Percentiles rank a stretch among this genome's conserved stretches.
Conservation (phyloP, 495 filamentous ascomycete genomes). For the Lichina pygmaea region DNA sequence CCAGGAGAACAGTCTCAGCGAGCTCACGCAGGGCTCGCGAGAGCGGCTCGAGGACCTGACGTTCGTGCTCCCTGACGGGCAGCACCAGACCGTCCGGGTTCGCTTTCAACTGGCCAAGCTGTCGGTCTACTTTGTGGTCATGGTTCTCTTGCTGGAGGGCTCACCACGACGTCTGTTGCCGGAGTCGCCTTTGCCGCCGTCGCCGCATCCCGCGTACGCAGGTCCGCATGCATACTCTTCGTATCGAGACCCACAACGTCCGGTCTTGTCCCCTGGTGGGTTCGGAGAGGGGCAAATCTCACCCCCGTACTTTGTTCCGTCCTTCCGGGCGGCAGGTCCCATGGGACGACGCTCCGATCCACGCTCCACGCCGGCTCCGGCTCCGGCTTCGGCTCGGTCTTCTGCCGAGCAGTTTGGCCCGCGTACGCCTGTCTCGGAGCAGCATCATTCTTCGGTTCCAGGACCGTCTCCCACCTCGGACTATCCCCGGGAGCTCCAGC, state of each 20-base stretch:
- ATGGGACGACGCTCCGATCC: not conserved
- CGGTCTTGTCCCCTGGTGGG: not conserved
- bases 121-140: slow-evolving; percentile 10
- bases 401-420: too few species aligned
- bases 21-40: slow-evolving; percentile 17
- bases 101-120: slow-evolving; percentile 10
- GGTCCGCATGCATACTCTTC: not conserved
- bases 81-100: slow-evolving; percentile 7
- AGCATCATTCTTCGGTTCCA: too few species aligned
- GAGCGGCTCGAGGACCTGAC: slow-evolving; percentile 10
- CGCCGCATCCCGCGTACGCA: not conserved
- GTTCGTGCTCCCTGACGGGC: slow-evolving; percentile 10
- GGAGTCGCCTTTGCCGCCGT: not conserved
- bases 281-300: not conserved
- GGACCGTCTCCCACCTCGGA: not conserved
- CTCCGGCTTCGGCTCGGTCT: not conserved
- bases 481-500: not conserved
- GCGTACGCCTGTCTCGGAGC: too few species aligned
- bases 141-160: not conserved
- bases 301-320: not conserved
- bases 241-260: not conserved
- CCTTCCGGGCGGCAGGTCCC: not conserved
- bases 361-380: not conserved
- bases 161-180: not conserved
- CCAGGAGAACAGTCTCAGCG: slow-evolving; percentile 18